These are phyloP conservation scores for Phytophthora gonapodyides DNA, from an alignment of 352 stramenopile genomes.

Conservation along the genomic window DNA sequence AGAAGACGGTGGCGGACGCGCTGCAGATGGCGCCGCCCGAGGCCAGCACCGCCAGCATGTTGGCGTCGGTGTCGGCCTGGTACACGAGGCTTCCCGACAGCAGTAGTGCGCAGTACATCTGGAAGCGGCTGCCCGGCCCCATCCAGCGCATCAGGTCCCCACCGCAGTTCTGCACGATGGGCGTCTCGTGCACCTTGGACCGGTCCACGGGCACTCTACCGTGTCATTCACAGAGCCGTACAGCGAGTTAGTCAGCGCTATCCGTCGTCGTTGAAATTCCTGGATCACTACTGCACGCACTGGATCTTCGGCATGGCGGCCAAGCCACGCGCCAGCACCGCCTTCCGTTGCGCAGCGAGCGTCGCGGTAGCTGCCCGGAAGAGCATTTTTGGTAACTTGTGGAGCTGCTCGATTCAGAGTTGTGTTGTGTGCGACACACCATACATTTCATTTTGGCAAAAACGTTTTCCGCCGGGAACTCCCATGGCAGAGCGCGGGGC, in stretches of 20 bases:
- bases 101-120: slow-evolving; percentile 79
- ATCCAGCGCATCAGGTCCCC: slow-evolving; percentile 61
- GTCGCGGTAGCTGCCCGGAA: neutral
- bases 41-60: slow-evolving; percentile 58
- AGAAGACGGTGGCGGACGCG: slow-evolving; percentile 68
- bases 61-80: slow-evolving; percentile 52
- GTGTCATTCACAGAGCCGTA: neutral
- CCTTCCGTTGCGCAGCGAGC: neutral
- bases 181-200: slow-evolving; percentile 56
- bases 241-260: neutral
- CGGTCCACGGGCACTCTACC: slow-evolving; percentile 36
- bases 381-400: slow-evolving; percentile 7
- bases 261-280: too few relatives aligned
- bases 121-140: slow-evolving; percentile 57
- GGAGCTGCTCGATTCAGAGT: too few relatives aligned
- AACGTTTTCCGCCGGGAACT: neutral
- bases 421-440: too few relatives aligned
- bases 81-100: slow-evolving; percentile 67
- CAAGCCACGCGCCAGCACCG: slow-evolving; percentile 17
- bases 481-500: neutral
- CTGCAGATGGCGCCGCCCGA: slow-evolving; percentile 66
- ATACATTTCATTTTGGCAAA: neutral
- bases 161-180: slow-evolving; percentile 57
- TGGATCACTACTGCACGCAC: slow-evolving; percentile 11
- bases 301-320: slow-evolving; percentile 32